Evolutionary conservation across 257 asterid genomes (phyloP).

Genomic region (Paraleonurus japonicus): DNA sequence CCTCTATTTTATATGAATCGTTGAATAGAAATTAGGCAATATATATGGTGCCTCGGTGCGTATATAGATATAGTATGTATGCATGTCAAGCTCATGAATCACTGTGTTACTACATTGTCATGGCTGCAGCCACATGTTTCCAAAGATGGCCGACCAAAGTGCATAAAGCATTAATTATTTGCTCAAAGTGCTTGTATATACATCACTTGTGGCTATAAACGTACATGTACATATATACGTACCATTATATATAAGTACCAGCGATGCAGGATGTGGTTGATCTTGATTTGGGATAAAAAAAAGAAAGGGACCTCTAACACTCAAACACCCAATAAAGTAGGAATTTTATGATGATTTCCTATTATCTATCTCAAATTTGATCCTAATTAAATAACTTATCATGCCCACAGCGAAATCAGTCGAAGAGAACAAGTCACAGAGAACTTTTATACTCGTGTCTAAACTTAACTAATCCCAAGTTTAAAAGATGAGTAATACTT

Average conservation of each 20-base stretch:
- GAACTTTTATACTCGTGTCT: too few species aligned
- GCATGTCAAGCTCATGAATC: neutral
- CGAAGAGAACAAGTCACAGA: neutral
- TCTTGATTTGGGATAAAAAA: neutral
- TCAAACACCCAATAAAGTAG: neutral
- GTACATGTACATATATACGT: neutral
- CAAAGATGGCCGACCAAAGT: conserved; percentile 32
- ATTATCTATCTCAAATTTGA: neutral
- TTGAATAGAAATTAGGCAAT: neutral
- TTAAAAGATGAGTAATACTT: too few species aligned
- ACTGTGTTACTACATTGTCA: neutral
- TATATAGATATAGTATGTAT: neutral
- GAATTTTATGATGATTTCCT: neutral
- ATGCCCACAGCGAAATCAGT: neutral
- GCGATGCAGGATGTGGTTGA: neutral
- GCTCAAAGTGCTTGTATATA: neutral
- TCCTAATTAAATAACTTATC: neutral
- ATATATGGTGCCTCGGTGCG: neutral
- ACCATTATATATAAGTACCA: neutral
- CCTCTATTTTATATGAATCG: too few species aligned
- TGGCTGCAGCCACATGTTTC: neutral
- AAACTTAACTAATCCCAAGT: too few species aligned
- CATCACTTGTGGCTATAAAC: neutral
- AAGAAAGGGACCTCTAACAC: neutral
- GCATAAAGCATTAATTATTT: neutral